Evolutionary conservation across 2,329 filamentous ascomycete species (phyloP).

Genomic region (Seiridium cupressi): DNA sequence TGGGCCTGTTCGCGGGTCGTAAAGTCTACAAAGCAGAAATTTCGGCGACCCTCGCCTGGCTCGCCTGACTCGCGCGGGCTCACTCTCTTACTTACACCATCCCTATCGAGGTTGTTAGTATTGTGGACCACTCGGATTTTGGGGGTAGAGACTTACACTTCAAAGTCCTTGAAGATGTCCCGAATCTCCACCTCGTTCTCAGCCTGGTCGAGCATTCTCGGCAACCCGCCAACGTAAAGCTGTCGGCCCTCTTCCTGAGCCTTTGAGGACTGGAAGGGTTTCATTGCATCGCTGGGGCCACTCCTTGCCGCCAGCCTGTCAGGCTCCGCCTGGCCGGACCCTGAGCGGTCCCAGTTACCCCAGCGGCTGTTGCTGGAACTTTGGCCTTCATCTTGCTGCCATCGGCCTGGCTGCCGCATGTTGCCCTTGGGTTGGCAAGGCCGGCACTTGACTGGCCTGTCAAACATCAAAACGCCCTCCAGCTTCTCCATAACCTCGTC

Average conservation of each 20-base stretch:
- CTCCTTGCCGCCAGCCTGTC: conserved; percentile 16
- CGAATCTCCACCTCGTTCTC: conserved; percentile 44
- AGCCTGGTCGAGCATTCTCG: conserved; percentile 45
- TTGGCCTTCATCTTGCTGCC: conserved; percentile 12
- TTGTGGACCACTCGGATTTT: not conserved
- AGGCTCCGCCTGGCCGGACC: not conserved
- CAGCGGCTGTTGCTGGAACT: conserved; percentile 35
- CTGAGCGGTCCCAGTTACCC: conserved; percentile 37
- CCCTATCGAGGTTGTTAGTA: conserved; percentile 12
- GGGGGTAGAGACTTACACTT: conserved; percentile 31
- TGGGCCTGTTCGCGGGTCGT: conserved; percentile 51
- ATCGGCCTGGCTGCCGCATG: conserved; percentile 14
- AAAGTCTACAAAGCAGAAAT: conserved; percentile 68
- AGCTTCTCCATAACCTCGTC: conserved; percentile 56
- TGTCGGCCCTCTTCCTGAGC: conserved; percentile 33
- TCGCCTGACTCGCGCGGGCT: conserved; percentile 53
- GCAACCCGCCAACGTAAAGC: conserved; percentile 50
- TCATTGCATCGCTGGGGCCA: conserved; percentile 22
- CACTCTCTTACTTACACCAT: conserved; percentile 49
- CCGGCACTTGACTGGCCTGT: conserved; percentile 61
- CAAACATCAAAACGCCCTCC: conserved; percentile 51
- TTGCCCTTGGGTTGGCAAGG: conserved; percentile 57
- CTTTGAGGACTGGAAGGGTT: conserved; percentile 29
- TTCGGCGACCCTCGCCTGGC: conserved; percentile 51
- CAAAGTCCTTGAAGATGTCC: conserved; percentile 44